Evolutionary conservation across 805 yeast genomes (phyloP), one percentile per base, ranked within the genome.

Genomic region (Candida andamanensis): DNA sequence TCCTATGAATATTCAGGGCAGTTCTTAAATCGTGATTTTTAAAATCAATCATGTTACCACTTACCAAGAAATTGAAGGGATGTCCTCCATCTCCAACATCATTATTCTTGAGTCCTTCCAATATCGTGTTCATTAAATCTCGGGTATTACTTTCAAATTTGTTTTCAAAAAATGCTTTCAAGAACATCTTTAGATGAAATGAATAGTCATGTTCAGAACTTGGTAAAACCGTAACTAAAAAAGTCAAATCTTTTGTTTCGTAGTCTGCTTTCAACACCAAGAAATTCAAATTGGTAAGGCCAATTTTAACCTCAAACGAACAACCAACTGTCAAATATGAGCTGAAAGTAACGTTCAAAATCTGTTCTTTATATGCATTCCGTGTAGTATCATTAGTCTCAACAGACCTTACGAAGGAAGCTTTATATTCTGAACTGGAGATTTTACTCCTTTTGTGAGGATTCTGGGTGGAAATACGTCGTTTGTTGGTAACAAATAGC

Each of bases 21-120:
- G 46, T 40, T 24, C 69, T 45, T 29, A 65, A 45, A 41, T 65
- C 71, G 30, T 53, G 44, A 4, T 48, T 44, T 26, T 56, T 53
- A 39, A 65, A 64, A 39, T 65, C 67, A 11, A 64, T 40, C 15
- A 59, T 37, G 5, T 45, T 36, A 2, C 71, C 71, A 6, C 28
- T 27, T 10, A 50, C 27, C 11, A 44, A 46, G 19, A 50, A 39
- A 17, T 36, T 35, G 21, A 50, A 42, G n/a, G n/a, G n/a, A n/a
- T n/a, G n/a, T n/a, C n/a, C n/a, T n/a, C n/a, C n/a, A n/a, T n/a
- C n/a, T n/a, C n/a, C n/a, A n/a, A n/a, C n/a, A n/a, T n/a, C n/a
- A n/a, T n/a, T n/a, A n/a, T n/a, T n/a, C n/a, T n/a, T n/a, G n/a
- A n/a, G n/a, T n/a, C n/a, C n/a, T n/a, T n/a, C n/a, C n/a, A n/a